Evolutionary conservation across 495 filamentous ascomycete species (phyloP), one percentile per base, ranked within the genome.

Genomic region (Lophium mytilinum): DNA sequence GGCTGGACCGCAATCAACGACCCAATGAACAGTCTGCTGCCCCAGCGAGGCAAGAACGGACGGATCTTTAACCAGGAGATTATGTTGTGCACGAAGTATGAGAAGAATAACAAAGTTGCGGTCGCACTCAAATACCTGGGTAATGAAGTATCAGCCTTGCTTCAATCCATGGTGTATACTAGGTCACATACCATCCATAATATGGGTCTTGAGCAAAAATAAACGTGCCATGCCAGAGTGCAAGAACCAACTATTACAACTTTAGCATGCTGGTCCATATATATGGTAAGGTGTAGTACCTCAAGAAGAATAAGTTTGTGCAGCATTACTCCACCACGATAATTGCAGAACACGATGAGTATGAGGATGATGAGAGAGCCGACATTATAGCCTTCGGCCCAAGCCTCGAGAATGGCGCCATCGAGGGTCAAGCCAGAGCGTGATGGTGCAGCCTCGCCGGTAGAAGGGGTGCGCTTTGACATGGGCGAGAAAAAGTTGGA

Each of bases 291-390:
- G 7, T 8, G 45, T 33, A 10, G 18, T 53, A 57, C 53, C 54
- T 64, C 61, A 24, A 64, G 52, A 4, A 64, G 42, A 50, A 64
- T 64, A 46, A 64, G 40, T 19, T 64, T 64, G 50, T 64, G 61
- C 5, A 64, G 57, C 14, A 52, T 17, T 1, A 64, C 54, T n/a
- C 52, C 52, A 10, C 50, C 46, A 9, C 61, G 56, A n/a, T 56
- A 58, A 47, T 64, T 64, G 49, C 55, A 57, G 41, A 64, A 56
- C 1, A 57, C 55, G 34, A 64, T 61, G 18, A 55, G 40, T 1
- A 55, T 50, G 34, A 64, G 56, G 18, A 64, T 60, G 43, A 60
- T 46, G n/a, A 64, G 40, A 12, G 43, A 21, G n/a, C 61, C 61
- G 18, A 64, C 61, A 21, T 58, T 56, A 42, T 60, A 64, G 2